Evolutionary conservation across 352 stramenopile genomes (phyloP).

Genomic region (Globisporangium heterothallicum): DNA sequence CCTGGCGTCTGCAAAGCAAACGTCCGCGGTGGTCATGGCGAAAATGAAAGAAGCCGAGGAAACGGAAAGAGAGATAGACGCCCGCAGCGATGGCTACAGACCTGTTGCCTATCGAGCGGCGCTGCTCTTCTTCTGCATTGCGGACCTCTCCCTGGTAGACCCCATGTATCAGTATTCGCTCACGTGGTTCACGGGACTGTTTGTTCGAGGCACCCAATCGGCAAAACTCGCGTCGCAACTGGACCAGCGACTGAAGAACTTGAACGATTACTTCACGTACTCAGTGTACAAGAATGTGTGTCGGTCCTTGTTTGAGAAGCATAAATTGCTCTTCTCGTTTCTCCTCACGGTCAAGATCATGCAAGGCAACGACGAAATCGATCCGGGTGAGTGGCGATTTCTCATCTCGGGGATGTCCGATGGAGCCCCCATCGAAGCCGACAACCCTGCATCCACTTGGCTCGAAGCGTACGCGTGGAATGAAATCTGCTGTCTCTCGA

Average conservation of each 20-base stretch:
- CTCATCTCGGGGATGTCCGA: conserved; percentile 81
- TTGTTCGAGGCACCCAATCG: conserved; percentile 84
- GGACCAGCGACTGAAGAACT: conserved; percentile 70
- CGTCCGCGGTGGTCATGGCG: conserved; percentile 68
- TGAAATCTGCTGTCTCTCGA: conserved; percentile 71
- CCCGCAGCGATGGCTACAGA: conserved; percentile 80
- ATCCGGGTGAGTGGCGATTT: conserved; percentile 88
- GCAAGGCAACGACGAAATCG: conserved; percentile 74
- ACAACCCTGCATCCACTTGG: conserved; percentile 54
- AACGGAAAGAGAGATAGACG: conserved; percentile 89
- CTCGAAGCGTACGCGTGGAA: conserved; percentile 75
- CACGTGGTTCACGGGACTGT: conserved; percentile 91
- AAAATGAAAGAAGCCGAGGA: conserved; percentile 91
- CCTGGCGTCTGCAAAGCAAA: conserved; percentile 77
- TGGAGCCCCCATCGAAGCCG: conserved; percentile 26
- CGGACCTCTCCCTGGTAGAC: conserved; percentile 84
- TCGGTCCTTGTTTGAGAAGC: conserved; percentile 90
- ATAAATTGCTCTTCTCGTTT: conserved; percentile 94
- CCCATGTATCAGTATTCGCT: conserved; percentile 92
- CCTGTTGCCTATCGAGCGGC: conserved; percentile 85
- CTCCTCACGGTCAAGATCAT: conserved; percentile 87
- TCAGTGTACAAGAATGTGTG: conserved; percentile 94
- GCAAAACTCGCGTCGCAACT: conserved; percentile 66
- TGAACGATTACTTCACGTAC: conserved; percentile 93
- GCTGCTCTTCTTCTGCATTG: conserved; percentile 90